A percentile compares a stretch with the other conserved stretches of the same genome.
These are phyloP conservation scores for Elaeis guineensis DNA, from an alignment of 176 grass and related monocot genomes.

Conservation along the genomic window DNA sequence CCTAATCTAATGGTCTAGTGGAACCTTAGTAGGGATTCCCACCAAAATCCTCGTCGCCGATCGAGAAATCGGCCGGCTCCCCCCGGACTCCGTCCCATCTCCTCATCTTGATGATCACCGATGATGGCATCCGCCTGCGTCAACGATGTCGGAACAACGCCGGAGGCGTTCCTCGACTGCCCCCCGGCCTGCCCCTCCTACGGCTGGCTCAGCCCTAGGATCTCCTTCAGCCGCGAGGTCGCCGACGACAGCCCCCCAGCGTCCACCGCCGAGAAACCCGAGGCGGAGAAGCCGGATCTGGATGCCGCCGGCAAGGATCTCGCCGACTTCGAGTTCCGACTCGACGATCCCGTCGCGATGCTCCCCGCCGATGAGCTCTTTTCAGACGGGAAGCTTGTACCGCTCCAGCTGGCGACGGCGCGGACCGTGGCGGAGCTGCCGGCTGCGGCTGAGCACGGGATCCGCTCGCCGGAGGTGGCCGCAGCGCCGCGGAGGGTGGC, in stretches of 20 bases:
- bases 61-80: too few species aligned
- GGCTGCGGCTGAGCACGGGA: not conserved
- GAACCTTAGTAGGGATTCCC: not conserved
- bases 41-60: not conserved
- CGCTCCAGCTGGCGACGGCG: slow-evolving; percentile 38
- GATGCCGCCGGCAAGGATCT: slow-evolving; percentile 10
- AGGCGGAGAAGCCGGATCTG: slow-evolving; percentile 3
- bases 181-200: slow-evolving; percentile 18
- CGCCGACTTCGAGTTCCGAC: slow-evolving; percentile 78
- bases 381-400: slow-evolving; percentile 72
- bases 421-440: not conserved
- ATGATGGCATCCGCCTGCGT: slow-evolving; percentile 37
- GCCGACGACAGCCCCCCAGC: not conserved
- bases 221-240: slow-evolving; percentile 79
- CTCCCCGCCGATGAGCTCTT: slow-evolving; percentile 91
- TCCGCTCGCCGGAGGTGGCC: slow-evolving; percentile 4
- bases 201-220: slow-evolving; percentile 55
- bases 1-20: too few species aligned
- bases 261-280: not conserved
- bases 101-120: slow-evolving; percentile 5
- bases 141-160: slow-evolving; percentile 11
- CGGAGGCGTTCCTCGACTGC: slow-evolving; percentile 6
- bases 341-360: slow-evolving; percentile 47
- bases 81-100: too few species aligned
- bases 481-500: slow-evolving; percentile 10